phyloP scores from a whole-genome alignment of 257 asterid genomes.

The Buddleja alternifolia region DNA sequence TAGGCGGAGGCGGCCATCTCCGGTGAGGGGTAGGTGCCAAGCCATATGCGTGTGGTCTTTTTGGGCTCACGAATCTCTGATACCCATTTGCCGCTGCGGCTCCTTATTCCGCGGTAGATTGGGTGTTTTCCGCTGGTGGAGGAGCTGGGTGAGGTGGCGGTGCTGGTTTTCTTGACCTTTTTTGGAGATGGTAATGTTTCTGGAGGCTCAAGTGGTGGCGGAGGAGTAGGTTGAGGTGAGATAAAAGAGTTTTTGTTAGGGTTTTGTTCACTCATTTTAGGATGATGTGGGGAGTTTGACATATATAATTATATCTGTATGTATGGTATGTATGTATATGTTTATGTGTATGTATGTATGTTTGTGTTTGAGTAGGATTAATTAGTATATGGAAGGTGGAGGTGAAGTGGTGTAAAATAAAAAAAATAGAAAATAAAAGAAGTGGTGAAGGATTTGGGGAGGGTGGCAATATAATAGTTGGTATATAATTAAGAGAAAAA shows the following conservation, averaged over 20 bases:
- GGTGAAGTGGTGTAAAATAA: no score
- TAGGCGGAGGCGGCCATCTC: slow-evolving; percentile 53
- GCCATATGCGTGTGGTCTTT: slow-evolving; percentile 45
- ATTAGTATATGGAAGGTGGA: no score
- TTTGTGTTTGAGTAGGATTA: no score
- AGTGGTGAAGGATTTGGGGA: neutral
- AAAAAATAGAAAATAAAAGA: no score
- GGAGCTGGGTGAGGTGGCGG: slow-evolving; percentile 24
- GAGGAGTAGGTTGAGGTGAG: slow-evolving; percentile 14
- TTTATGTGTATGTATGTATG: no score
- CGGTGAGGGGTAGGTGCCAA: slow-evolving; percentile 42
- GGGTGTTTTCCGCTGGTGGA: slow-evolving; percentile 45
- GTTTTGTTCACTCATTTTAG: slow-evolving; percentile 42
- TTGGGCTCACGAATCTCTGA: slow-evolving; percentile 47
- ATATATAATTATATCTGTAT: slow-evolving; percentile 28
- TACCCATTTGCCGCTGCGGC: slow-evolving; percentile 56
- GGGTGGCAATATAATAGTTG: neutral
- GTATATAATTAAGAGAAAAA: slow-evolving; percentile 13
- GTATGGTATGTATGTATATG: neutral
- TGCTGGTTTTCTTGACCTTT: slow-evolving; percentile 30
- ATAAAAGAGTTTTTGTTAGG: slow-evolving; percentile 5
- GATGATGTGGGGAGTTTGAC: slow-evolving; percentile 32
- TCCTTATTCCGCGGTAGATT: slow-evolving; percentile 51
- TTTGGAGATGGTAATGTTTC: slow-evolving; percentile 41
- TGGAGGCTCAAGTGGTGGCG: slow-evolving; percentile 11